These are phyloP conservation scores for Myxozyma vanderwaltii DNA, from an alignment of 805 yeast species.

Conservation along the genomic window DNA sequence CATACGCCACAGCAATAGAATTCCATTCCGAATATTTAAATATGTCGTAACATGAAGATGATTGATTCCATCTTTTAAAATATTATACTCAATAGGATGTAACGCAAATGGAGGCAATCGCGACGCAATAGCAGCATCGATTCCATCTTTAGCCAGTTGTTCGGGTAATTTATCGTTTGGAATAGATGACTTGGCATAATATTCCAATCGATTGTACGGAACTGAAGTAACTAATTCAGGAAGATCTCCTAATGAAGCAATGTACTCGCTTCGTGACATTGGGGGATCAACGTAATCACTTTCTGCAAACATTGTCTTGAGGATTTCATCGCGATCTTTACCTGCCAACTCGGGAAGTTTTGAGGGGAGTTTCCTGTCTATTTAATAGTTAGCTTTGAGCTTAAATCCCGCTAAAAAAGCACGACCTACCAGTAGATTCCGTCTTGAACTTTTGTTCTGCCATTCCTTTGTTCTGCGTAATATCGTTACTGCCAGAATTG, in stretches of 20 bases:
- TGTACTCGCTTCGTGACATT: slow-evolving; percentile 31
- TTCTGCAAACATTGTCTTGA: slow-evolving; percentile 29
- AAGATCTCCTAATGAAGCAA: slow-evolving; percentile 27
- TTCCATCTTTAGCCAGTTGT: slow-evolving; percentile 29
- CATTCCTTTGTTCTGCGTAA: background rate
- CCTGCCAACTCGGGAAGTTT: slow-evolving; percentile 20
- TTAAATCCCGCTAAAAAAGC: background rate
- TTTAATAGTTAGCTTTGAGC: background rate
- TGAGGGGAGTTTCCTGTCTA: background rate
- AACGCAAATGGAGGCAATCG: slow-evolving; percentile 45
- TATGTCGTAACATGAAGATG: slow-evolving; percentile 47
- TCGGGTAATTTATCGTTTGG: slow-evolving; percentile 42
- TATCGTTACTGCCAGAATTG: background rate
- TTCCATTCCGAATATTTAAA: slow-evolving; percentile 48
- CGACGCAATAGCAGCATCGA: slow-evolving; percentile 46
- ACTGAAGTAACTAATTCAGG: slow-evolving; percentile 34
- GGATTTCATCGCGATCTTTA: slow-evolving; percentile 19
- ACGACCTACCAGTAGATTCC: background rate
- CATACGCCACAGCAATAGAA: slow-evolving; percentile 47
- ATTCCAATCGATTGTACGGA: slow-evolving; percentile 37
- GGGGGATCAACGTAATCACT: slow-evolving; percentile 34
- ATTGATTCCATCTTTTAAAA: slow-evolving; percentile 42
- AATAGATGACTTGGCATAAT: slow-evolving; percentile 46
- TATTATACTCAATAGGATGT: slow-evolving; percentile 43
- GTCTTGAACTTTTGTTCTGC: background rate